Conservation (phyloP, 2,329 filamentous ascomycete genomes). For the Emergomyces orientalis region DNA sequence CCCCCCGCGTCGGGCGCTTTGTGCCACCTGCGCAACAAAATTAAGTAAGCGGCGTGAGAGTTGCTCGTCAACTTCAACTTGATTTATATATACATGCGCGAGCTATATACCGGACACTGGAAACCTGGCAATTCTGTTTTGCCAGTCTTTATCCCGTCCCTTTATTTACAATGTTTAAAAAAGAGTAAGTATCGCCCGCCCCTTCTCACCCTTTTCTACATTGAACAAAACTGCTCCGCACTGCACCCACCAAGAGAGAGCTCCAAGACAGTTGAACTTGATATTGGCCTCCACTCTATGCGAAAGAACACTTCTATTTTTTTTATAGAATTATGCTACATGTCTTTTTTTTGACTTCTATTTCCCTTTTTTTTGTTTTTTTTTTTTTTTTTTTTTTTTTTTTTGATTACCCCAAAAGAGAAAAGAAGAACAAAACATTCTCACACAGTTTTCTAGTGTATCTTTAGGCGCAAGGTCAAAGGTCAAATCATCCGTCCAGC, state of each 20-base stretch:
- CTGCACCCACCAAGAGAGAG: neutral
- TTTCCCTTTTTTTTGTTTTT: neutral
- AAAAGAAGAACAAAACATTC: conserved; percentile 1
- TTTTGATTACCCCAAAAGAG: neutral
- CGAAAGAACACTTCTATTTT: neutral
- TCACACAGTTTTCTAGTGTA: conserved; percentile 10
- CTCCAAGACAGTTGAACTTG: neutral
- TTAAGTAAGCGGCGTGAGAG: neutral
- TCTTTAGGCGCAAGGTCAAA: conserved; percentile 50
- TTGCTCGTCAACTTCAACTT: neutral
- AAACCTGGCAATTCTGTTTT: neutral
- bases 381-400: neutral
- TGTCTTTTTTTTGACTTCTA: neutral
- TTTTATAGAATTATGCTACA: neutral
- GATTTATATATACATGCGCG: neutral
- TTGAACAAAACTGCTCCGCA: conserved; percentile 1
- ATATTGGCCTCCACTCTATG: neutral
- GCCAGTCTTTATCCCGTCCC: neutral
- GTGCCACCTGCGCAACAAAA: neutral
- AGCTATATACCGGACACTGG: neutral
- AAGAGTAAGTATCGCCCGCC: conserved; percentile 56
- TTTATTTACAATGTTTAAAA: conserved; percentile 70
- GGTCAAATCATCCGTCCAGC: conserved; percentile 93
- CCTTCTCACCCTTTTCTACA: conserved; percentile 4
- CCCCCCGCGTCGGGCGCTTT: neutral